Evolutionary conservation across 179 eudicot genomes (phyloP).

Genomic region (Silene noctiflora): DNA sequence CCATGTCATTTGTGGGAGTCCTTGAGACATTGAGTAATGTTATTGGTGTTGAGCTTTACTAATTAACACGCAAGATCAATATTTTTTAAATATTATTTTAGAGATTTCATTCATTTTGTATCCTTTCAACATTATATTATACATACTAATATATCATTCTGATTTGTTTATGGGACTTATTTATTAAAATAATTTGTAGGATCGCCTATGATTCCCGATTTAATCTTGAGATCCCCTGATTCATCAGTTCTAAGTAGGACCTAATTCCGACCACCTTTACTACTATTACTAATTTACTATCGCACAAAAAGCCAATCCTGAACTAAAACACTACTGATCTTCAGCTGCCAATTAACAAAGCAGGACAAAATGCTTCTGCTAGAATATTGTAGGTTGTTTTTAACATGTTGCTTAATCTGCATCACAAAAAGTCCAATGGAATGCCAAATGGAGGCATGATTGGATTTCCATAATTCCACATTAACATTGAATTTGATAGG

Average conservation of each 20-base stretch:
- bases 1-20: too few species aligned
- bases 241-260: not conserved
- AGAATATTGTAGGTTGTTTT: conserved; percentile 13
- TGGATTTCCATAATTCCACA: conserved; percentile 23
- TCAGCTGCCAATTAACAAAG: conserved; percentile 13
- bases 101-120: too few species aligned
- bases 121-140: too few species aligned
- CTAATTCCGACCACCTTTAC: not conserved
- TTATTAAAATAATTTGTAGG: not conserved
- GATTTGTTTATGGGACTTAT: too few species aligned
- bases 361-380: conserved; percentile 12
- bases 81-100: too few species aligned
- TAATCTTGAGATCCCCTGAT: not conserved
- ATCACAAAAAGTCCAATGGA: conserved; percentile 17
- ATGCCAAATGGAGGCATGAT: conserved; percentile 21
- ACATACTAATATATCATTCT: too few species aligned
- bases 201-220: not conserved
- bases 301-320: not conserved
- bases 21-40: too few species aligned
- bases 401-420: conserved; percentile 18
- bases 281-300: not conserved
- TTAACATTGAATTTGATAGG: conserved; percentile 14
- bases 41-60: too few species aligned
- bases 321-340: conserved; percentile 12
- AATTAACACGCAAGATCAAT: too few species aligned